Evolutionary conservation across 108 stramenopile genomes (phyloP), one percentile per base, ranked within the genome.

Genomic region (Nitzschia sp.): DNA sequence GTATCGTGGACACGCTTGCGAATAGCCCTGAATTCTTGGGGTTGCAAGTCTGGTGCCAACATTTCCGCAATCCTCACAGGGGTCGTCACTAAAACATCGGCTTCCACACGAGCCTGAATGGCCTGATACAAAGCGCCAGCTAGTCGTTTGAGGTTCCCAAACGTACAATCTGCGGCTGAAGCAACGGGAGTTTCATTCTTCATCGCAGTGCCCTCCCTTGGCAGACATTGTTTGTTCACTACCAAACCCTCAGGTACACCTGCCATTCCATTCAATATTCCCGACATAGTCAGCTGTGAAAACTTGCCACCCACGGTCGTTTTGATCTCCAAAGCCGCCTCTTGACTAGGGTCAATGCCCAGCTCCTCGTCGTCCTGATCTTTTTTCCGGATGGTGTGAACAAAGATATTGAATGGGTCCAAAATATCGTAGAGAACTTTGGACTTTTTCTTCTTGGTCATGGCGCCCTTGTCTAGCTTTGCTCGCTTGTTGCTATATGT

Each of bases 1-100:
- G 93, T 92, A 34, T 91, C 92, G 61, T 93, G 86, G 13, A 95
- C 79, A n/a, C 95, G 80, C 33, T 81, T 77, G 21, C 87, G 90
- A 51, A 92, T 74, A 21, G 76, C 57, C 19, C 64, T 75, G 48
- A 95, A 82, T 77, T 92, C 91, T 19, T 49, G 29, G 27, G 78
- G 51, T 23, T 82, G 55, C 24, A 92, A 60, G 53, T 92, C 91
- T 1, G 88, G 78, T 29, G 88, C 87, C 31, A 95, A 58, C 65
- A 91, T 80, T 57, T 93, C 79, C 28, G 78, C 73, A 64, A 95
- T 95, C 25, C 95, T 85, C 13, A 77, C 51, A 21, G 95, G 95
- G 3, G 95, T 95, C 1, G 89, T 92, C 30, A 77, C 64, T 64
- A 93, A 71, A 19, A 93, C 80, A 77, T 95, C 95, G 30, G 82